A percentile compares a stretch with the other conserved stretches of the same genome.
Conservation (phyloP, 176 grass and related monocot genomes). For the Cenchrus fungigraminus region DNA sequence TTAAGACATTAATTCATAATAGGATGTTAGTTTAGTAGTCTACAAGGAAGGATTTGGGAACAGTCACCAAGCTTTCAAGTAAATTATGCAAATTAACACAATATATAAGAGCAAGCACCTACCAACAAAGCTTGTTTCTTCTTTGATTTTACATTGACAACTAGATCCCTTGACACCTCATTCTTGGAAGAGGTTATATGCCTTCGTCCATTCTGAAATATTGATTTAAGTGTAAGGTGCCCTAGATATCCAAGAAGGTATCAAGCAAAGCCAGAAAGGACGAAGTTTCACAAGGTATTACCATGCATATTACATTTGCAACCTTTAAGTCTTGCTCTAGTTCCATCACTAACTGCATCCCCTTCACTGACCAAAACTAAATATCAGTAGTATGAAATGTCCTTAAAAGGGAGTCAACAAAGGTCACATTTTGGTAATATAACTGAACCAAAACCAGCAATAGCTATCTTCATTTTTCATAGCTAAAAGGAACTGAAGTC, state of each 20-base stretch:
- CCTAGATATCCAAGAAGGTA: constrained; percentile 21
- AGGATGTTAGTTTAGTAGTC: constrained; percentile 25
- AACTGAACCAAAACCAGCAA: background rate
- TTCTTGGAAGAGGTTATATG: constrained; percentile 87
- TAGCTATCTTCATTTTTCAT: constrained; percentile 32
- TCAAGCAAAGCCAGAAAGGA: constrained; percentile 16
- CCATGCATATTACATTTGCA: constrained; percentile 95
- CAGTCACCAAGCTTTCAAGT: constrained; percentile 26
- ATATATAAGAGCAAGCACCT: constrained; percentile 41
- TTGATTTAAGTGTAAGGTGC: constrained; percentile 36
- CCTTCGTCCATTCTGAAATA: constrained; percentile 86
- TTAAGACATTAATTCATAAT: constrained; percentile 1
- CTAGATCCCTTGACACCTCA: constrained; percentile 96
- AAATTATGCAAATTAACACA: constrained; percentile 33
- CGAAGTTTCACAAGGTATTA: constrained; percentile 44
- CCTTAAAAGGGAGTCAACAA: constrained; percentile 32
- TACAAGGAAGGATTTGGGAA: constrained; percentile 6
- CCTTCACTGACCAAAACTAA: constrained; percentile 90
- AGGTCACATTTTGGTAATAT: constrained; percentile 1
- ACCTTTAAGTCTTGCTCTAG: constrained; percentile 98
- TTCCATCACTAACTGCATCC: constrained; percentile 98
- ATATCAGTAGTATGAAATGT: constrained; percentile 48
- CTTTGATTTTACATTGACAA: constrained; percentile 98
- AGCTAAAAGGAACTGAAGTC: constrained; percentile 20
- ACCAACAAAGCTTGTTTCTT: constrained; percentile 97